A percentile compares a stretch with the other conserved stretches of the same genome.
These are phyloP conservation scores for Clathrus columnatus DNA, from an alignment of 768 basidiomycete genomes.

Conservation along the genomic window DNA sequence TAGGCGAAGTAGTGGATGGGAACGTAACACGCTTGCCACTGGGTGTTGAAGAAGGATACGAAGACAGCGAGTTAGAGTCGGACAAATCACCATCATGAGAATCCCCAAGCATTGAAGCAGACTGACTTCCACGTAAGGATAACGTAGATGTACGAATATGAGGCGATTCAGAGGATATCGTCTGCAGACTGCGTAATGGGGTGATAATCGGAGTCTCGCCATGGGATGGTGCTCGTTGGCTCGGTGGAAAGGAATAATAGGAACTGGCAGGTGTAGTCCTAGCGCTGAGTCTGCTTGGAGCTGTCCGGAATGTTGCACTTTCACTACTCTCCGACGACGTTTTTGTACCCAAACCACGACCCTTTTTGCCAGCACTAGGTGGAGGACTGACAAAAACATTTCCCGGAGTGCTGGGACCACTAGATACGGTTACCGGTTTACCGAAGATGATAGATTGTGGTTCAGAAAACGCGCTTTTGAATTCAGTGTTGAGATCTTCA, in stretches of 20 bases:
- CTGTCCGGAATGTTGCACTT: constrained; percentile 40
- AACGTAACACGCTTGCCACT: not conserved
- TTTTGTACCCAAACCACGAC: constrained; percentile 21
- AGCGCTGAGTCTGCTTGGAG: constrained; percentile 17
- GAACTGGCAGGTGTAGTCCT: constrained; percentile 6
- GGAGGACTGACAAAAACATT: constrained; percentile 39
- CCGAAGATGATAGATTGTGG: constrained; percentile 35
- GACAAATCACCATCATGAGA: constrained; percentile 33
- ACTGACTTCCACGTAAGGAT: constrained; percentile 42
- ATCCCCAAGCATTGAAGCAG: constrained; percentile 49
- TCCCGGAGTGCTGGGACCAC: constrained; percentile 41
- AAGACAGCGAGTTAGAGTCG: constrained; percentile 1
- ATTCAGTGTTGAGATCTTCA: constrained; percentile 65
- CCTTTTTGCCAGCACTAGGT: constrained; percentile 28
- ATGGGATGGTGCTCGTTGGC: not conserved
- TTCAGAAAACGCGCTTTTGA: constrained; percentile 29
- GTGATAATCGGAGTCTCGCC: not conserved
- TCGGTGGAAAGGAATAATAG: constrained; percentile 6
- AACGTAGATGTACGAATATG: constrained; percentile 41
- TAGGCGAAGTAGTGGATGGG: not conserved
- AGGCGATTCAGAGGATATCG: constrained; percentile 21
- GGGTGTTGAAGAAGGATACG: not conserved
- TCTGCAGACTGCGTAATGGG: not conserved
- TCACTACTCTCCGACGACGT: constrained; percentile 28
- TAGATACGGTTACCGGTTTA: constrained; percentile 66